These are phyloP conservation scores for Cyberlindnera xylosilytica DNA, from an alignment of 805 yeast species.

Conservation along the genomic window DNA sequence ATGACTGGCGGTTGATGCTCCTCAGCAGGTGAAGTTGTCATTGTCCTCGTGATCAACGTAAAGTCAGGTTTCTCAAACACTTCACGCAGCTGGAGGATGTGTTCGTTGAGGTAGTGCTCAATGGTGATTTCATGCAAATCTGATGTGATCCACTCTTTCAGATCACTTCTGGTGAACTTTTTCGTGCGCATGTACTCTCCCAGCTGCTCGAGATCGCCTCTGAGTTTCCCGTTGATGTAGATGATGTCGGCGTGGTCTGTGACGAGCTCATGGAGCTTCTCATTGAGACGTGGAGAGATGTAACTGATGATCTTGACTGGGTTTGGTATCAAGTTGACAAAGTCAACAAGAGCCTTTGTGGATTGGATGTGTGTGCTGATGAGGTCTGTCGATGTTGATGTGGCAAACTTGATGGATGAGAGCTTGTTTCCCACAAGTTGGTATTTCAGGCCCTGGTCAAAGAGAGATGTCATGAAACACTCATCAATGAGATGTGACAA, in stretches of 20 bases:
- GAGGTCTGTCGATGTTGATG: neutral
- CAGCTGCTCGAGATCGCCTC: slow-evolving; percentile 15
- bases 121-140: slow-evolving; percentile 22
- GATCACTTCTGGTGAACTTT: slow-evolving; percentile 20
- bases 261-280: slow-evolving; percentile 21
- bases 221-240: slow-evolving; percentile 10
- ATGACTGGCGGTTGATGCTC: neutral
- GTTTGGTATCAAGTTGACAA: slow-evolving; percentile 20
- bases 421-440: slow-evolving; percentile 8
- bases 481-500: slow-evolving; percentile 18
- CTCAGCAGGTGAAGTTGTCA: neutral
- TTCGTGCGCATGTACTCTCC: slow-evolving; percentile 15
- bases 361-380: slow-evolving; percentile 13
- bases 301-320: slow-evolving; percentile 18
- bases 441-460: slow-evolving; percentile 3
- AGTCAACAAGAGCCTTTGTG: slow-evolving; percentile 16
- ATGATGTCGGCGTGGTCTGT: slow-evolving; percentile 18
- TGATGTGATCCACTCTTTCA: slow-evolving; percentile 22
- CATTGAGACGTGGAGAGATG: slow-evolving; percentile 21
- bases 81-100: slow-evolving; percentile 19
- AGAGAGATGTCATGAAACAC: slow-evolving; percentile 11
- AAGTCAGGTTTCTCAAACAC: slow-evolving; percentile 10
- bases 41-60: slow-evolving; percentile 3
- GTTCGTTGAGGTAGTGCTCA: slow-evolving; percentile 21
- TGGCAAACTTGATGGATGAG: neutral